Evolutionary conservation across 2,329 filamentous ascomycete genomes (phyloP).

Genomic region (Calycina herbarum): DNA sequence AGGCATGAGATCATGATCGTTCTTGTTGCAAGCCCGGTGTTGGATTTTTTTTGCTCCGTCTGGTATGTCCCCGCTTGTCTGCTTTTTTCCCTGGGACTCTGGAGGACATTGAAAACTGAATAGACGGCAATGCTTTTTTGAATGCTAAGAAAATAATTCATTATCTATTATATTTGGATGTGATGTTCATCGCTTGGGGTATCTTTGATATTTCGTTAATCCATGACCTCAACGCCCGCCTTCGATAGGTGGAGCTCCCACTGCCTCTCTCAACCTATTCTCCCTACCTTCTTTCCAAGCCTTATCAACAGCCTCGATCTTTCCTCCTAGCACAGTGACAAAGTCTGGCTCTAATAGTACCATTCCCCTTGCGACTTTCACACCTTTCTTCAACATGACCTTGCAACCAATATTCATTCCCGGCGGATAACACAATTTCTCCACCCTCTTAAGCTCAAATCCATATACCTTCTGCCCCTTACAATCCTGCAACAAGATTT

Average conservation of each 20-base stretch:
- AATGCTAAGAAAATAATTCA: constrained; percentile 7
- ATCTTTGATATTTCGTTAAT: neutral
- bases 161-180: neutral
- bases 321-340: constrained; percentile 79
- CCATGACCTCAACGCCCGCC: neutral
- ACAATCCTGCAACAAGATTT: constrained; percentile 79
- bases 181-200: neutral
- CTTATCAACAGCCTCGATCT: constrained; percentile 77
- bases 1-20: constrained; percentile 6
- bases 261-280: constrained; percentile 62
- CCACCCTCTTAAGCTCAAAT: constrained; percentile 68
- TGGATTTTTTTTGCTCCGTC: constrained; percentile 1
- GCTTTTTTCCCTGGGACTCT: constrained; percentile 5
- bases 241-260: constrained; percentile 37
- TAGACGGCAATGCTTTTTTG: constrained; percentile 22
- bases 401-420: constrained; percentile 79
- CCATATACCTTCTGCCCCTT: constrained; percentile 68
- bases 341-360: constrained; percentile 72
- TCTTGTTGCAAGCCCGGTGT: neutral
- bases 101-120: constrained; percentile 15
- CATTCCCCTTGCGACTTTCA: constrained; percentile 70
- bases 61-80: constrained; percentile 1
- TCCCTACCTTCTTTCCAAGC: constrained; percentile 74
- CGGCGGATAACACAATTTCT: constrained; percentile 57
- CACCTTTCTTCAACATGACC: constrained; percentile 67